Conservation (phyloP, 169 alveolate species). For the Babesia caballi region DNA sequence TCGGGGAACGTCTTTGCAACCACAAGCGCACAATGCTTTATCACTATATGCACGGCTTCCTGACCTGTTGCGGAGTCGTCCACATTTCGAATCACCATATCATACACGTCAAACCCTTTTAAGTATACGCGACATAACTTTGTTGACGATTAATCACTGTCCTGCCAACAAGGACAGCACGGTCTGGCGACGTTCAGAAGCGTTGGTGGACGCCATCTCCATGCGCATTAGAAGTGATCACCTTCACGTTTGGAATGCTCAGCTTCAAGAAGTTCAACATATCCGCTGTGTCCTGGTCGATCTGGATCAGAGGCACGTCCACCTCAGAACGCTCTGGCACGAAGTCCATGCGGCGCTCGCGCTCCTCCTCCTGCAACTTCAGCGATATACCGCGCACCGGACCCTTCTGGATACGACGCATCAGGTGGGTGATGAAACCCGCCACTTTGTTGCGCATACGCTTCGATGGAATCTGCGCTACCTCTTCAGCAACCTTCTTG, state of each 20-base stretch:
- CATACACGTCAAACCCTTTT: no score
- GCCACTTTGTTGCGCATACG: slow-evolving; percentile 96
- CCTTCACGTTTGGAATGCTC: slow-evolving; percentile 78
- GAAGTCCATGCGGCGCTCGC: slow-evolving; percentile 97
- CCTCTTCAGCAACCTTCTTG: slow-evolving; percentile 99
- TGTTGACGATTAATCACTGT: no score
- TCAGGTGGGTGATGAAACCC: slow-evolving; percentile 93
- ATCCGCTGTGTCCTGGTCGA: slow-evolving; percentile 87
- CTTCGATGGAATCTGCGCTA: slow-evolving; percentile 97
- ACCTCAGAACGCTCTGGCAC: slow-evolving; percentile 94
- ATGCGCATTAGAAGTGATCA: slow-evolving; percentile 53
- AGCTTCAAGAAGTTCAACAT: slow-evolving; percentile 83
- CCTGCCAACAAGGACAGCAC: no score
- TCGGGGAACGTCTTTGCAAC: no score
- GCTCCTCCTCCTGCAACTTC: slow-evolving; percentile 99
- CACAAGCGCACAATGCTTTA: no score
- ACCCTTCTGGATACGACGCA: slow-evolving; percentile 96
- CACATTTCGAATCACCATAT: no score
- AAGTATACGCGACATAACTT: no score
- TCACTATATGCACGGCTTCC: no score
- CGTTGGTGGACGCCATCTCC: slow-evolving; percentile 49
- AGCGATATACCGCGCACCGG: slow-evolving; percentile 99
- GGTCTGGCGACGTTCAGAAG: slow-evolving; percentile 8
- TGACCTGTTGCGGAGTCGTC: no score
- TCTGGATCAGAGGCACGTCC: slow-evolving; percentile 83